phyloP scores from a whole-genome alignment of 805 yeast genomes.

The Yamadazyma laniorum region DNA sequence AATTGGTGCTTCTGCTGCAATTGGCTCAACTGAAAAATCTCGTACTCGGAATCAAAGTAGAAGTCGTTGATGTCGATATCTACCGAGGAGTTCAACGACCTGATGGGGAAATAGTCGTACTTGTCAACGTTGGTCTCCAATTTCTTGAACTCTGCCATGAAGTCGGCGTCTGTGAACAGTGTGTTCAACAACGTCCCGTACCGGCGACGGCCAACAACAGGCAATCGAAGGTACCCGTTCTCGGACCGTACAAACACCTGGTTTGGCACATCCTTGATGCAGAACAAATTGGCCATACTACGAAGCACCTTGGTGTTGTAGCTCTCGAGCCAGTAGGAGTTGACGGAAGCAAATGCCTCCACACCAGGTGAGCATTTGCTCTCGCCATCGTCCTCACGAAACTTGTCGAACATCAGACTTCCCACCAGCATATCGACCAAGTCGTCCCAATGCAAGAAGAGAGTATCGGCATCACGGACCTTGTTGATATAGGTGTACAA shows the following conservation, averaged over 20 bases:
- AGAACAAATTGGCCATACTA: constrained; percentile 34
- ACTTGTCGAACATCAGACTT: constrained; percentile 17
- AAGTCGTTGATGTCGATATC: constrained; percentile 25
- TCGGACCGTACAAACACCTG: constrained; percentile 26
- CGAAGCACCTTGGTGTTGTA: constrained; percentile 31
- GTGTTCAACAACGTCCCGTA: constrained; percentile 15
- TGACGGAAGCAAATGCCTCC: constrained; percentile 24
- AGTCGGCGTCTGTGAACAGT: not conserved
- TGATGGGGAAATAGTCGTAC: constrained; percentile 5
- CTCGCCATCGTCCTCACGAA: constrained; percentile 15
- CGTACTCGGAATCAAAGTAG: constrained; percentile 27
- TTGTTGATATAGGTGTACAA: constrained; percentile 13
- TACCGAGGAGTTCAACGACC: constrained; percentile 11
- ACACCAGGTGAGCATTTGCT: constrained; percentile 26
- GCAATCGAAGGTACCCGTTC: constrained; percentile 24
- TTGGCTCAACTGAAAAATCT: constrained; percentile 24
- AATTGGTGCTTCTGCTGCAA: constrained; percentile 15
- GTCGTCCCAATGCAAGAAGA: constrained; percentile 40
- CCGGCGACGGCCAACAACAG: constrained; percentile 26
- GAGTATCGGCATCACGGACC: not conserved
- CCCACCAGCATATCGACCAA: constrained; percentile 34
- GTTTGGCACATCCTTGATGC: constrained; percentile 28
- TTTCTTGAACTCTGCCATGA: constrained; percentile 2
- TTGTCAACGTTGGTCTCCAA: not conserved
- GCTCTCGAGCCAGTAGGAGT: constrained; percentile 34